These are phyloP conservation scores for Heliamphora pulchella DNA, from an alignment of 179 eudicot genomes.

Conservation along the genomic window DNA sequence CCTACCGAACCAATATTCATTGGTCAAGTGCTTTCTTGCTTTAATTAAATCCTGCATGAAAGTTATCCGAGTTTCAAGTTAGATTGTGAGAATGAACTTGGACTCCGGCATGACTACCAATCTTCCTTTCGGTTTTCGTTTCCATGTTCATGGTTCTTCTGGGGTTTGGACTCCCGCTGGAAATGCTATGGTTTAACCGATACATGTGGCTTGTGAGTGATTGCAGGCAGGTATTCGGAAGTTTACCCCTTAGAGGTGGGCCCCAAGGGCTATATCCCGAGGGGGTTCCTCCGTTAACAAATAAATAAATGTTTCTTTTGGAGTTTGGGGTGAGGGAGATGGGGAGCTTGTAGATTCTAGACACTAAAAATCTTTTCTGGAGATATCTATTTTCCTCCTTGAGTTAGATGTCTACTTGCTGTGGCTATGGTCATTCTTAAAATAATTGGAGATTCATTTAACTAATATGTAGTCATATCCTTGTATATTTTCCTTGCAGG, in stretches of 20 bases:
- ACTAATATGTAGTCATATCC: not conserved
- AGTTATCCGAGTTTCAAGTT: not conserved
- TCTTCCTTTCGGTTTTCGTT: not conserved
- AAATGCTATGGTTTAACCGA: no score
- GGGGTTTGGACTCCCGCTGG: not conserved
- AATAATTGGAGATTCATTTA: not conserved
- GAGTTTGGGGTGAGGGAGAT: not conserved
- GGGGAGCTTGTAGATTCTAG: not conserved
- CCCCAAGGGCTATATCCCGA: no score
- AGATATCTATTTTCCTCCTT: no score
- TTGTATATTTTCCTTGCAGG: conserved; percentile 40
- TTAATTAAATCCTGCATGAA: not conserved
- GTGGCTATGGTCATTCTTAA: not conserved
- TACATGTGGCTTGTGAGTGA: no score
- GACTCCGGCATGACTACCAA: not conserved
- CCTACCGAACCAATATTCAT: no score
- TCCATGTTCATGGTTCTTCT: not conserved
- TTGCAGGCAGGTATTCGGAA: no score
- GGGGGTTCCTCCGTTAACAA: no score
- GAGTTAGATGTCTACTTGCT: not conserved
- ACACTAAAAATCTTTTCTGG: no score
- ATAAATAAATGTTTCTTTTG: no score
- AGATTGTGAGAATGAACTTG: not conserved
- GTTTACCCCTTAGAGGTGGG: no score
- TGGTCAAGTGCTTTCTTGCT: not conserved